Percentiles rank a stretch among this genome's conserved stretches.
phyloP scores from a whole-genome alignment of 2,329 filamentous ascomycete genomes.

The Claviceps quebecensis region DNA sequence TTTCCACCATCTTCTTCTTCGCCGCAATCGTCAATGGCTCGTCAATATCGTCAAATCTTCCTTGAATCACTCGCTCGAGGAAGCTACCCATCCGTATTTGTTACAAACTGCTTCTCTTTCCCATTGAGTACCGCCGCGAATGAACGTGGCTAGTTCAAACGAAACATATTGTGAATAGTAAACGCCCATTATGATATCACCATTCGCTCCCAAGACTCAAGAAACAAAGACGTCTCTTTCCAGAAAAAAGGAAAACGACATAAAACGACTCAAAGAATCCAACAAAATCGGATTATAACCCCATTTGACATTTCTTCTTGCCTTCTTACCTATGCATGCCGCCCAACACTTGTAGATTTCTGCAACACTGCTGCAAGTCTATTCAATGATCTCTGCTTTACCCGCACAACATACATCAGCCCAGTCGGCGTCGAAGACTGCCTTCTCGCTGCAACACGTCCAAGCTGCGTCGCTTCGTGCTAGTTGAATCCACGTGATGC shows the following conservation, averaged over 20 bases:
- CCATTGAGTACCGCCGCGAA: no score
- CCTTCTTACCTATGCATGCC: not conserved
- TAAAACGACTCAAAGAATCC: not conserved
- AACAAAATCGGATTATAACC: not conserved
- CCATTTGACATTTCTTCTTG: not conserved
- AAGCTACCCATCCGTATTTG: no score
- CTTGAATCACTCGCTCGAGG: no score
- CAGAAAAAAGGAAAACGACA: not conserved
- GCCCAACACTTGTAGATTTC: no score
- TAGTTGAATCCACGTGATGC: slow-evolving; percentile 24
- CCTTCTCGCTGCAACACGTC: slow-evolving; percentile 31
- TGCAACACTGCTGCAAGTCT: no score
- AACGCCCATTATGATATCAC: not conserved
- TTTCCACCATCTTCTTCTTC: no score
- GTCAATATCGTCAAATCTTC: no score
- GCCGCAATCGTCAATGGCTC: no score
- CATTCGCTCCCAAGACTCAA: not conserved
- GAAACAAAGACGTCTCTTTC: not conserved
- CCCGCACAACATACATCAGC: not conserved
- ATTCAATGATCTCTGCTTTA: no score
- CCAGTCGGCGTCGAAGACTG: slow-evolving; percentile 26
- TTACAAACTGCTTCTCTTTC: no score
- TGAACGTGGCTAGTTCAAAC: no score
- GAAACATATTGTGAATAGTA: no score
- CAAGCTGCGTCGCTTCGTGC: slow-evolving; percentile 38